phyloP scores from a whole-genome alignment of 2,329 filamentous ascomycete genomes.

The Sphaerostilbella broomeana region DNA sequence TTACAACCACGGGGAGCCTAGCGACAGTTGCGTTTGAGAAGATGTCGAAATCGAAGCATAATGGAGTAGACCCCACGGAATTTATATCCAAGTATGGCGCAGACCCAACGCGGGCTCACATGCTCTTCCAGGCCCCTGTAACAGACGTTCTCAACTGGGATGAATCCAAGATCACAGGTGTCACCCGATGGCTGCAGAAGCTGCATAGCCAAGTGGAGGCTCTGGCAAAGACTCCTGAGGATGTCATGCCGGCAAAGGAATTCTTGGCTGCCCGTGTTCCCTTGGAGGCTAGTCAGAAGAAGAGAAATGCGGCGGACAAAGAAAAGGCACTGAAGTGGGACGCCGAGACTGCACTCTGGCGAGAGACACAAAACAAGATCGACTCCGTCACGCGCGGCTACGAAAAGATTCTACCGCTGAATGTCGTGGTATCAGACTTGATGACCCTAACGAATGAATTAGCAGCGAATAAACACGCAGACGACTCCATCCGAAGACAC shows the following conservation, averaged over 20 bases:
- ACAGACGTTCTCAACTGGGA: constrained; percentile 84
- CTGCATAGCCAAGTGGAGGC: constrained; percentile 51
- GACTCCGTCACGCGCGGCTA: constrained; percentile 61
- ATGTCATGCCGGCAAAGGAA: constrained; percentile 19
- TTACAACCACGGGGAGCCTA: constrained; percentile 52
- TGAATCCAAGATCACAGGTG: constrained; percentile 70
- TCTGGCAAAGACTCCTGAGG: constrained; percentile 16
- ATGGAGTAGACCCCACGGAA: constrained; percentile 73
- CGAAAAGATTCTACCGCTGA: constrained; percentile 66
- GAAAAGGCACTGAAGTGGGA: constrained; percentile 35
- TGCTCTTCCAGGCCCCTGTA: constrained; percentile 83
- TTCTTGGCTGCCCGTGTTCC: constrained; percentile 32
- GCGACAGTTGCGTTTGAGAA: constrained; percentile 71
- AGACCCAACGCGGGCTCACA: constrained; percentile 77
- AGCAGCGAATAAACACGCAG: constrained; percentile 36
- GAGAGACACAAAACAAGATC: constrained; percentile 61
- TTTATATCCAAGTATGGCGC: constrained; percentile 72
- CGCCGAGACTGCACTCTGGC: constrained; percentile 50
- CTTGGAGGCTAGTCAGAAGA: constrained; percentile 3
- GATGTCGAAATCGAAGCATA: constrained; percentile 94
- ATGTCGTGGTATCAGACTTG: constrained; percentile 76
- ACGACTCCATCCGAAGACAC: constrained; percentile 39
- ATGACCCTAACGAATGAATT: constrained; percentile 73
- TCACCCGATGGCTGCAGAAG: constrained; percentile 72
- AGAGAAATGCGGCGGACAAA: constrained; percentile 24